These are phyloP conservation scores for Lumnitzera racemosa DNA, from an alignment of 345 rosid species.

Conservation along the genomic window DNA sequence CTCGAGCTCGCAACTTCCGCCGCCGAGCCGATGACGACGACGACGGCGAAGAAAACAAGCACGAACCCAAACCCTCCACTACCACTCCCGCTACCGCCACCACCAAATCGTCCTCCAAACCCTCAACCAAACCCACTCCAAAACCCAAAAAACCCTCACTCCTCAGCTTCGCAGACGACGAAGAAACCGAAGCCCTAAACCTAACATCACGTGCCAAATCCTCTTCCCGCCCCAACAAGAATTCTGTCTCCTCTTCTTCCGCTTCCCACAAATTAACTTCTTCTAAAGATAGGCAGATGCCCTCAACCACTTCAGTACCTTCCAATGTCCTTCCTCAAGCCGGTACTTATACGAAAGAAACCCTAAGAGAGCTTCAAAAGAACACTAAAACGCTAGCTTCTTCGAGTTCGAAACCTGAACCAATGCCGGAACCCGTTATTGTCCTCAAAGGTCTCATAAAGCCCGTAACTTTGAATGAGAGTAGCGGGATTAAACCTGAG, in stretches of 20 bases:
- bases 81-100: constrained; percentile 5
- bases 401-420: constrained; percentile 31
- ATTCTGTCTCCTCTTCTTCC: constrained; percentile 21
- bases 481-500: neutral
- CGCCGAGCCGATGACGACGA: constrained; percentile 52
- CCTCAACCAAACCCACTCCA: constrained; percentile 24
- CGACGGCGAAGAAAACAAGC: constrained; percentile 13
- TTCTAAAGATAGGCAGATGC: constrained; percentile 42
- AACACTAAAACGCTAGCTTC: constrained; percentile 40
- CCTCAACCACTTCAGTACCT: constrained; percentile 23
- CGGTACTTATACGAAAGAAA: constrained; percentile 83
- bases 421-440: constrained; percentile 9
- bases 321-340: constrained; percentile 84
- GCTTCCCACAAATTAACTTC: constrained; percentile 54
- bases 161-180: constrained; percentile 92
- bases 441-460: constrained; percentile 17
- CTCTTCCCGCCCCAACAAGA: constrained; percentile 26
- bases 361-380: constrained; percentile 68
- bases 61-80: neutral
- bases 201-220: constrained; percentile 18
- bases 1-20: constrained; percentile 67
- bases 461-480: neutral
- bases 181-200: constrained; percentile 33
- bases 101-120: neutral
- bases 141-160: constrained; percentile 35